These are phyloP conservation scores for Sicyos edulis DNA, from an alignment of 306 rosid species.

Conservation along the genomic window DNA sequence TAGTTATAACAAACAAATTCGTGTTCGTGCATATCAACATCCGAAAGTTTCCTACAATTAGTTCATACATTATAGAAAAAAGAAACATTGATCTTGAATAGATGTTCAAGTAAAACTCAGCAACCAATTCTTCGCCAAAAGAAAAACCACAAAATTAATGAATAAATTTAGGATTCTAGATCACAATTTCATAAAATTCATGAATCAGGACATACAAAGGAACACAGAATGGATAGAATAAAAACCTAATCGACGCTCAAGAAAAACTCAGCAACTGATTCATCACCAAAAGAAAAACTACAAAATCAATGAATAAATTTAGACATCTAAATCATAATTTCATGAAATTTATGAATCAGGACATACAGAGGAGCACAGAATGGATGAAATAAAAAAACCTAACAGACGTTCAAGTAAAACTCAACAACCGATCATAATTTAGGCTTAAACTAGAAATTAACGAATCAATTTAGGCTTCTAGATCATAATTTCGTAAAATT, in stretches of 20 bases:
- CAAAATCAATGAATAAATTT: too few species aligned
- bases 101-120: not conserved
- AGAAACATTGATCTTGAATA: not conserved
- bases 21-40: not conserved
- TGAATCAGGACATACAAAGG: not conserved
- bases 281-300: too few species aligned
- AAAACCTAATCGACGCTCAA: not conserved
- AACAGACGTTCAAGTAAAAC: too few species aligned
- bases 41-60: not conserved
- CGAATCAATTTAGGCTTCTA: too few species aligned
- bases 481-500: too few species aligned
- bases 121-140: not conserved
- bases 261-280: too few species aligned
- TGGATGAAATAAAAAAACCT: not conserved
- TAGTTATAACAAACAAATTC: not conserved
- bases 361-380: too few species aligned
- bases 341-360: not conserved
- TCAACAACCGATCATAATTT: too few species aligned
- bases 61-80: not conserved
- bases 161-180: not conserved
- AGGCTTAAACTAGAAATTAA: too few species aligned
- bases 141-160: not conserved
- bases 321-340: too few species aligned
- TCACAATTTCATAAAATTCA: not conserved
- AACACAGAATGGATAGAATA: not conserved